Evolutionary conservation across 208 protist species (phyloP).

Genomic region (Leishmania tarentolae): DNA sequence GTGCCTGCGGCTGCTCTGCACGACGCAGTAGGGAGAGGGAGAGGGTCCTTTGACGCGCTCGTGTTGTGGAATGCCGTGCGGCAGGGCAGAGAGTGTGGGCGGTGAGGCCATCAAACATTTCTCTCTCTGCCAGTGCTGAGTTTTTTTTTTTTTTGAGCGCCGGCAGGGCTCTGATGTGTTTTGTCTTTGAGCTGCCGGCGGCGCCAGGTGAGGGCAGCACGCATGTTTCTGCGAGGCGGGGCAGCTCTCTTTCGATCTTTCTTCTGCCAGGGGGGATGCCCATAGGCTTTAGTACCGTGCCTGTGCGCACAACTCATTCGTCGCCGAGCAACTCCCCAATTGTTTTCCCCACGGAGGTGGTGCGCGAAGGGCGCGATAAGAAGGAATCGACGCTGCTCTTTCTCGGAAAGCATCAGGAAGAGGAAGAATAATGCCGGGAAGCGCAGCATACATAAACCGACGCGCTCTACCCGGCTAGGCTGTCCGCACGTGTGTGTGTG

Average conservation of each 20-base stretch:
- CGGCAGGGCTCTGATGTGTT: background rate
- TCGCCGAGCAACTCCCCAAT: background rate
- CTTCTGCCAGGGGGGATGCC: background rate
- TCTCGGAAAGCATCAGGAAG: background rate
- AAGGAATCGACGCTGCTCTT: background rate
- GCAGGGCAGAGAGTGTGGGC: background rate
- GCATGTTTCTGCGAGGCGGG: background rate
- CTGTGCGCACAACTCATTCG: background rate
- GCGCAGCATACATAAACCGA: background rate
- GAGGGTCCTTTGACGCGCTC: too few relatives aligned
- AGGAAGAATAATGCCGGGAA: background rate
- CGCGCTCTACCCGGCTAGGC: background rate
- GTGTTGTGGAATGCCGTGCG: too few relatives aligned
- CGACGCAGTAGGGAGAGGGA: background rate
- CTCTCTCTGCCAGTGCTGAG: background rate
- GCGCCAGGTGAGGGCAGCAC: background rate
- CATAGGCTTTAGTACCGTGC: background rate
- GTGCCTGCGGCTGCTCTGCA: background rate
- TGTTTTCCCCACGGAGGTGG: background rate
- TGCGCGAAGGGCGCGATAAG: background rate
- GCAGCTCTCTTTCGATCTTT: background rate
- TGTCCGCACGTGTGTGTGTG: too few relatives aligned
- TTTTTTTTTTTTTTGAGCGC: too few relatives aligned
- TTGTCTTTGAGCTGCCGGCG: background rate
- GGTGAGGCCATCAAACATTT: background rate